These are phyloP conservation scores for Conticribra guillardii DNA, from an alignment of 108 stramenopile genomes.

Conservation along the genomic window DNA sequence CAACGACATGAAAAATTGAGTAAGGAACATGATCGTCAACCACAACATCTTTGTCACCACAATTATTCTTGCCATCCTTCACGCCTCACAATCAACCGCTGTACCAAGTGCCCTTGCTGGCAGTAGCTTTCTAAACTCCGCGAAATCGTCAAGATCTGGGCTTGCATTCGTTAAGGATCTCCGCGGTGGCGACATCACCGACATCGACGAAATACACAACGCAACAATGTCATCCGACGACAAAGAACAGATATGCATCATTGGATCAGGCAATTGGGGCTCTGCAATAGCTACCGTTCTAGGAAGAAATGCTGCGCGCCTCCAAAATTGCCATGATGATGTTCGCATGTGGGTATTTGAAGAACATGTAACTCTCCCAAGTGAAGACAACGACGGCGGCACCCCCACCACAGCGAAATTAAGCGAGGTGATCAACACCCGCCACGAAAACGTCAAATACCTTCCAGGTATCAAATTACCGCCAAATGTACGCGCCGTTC, in stretches of 20 bases:
- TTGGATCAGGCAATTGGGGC: conserved; percentile 96
- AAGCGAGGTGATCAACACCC: conserved; percentile 90
- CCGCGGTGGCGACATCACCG: too few relatives aligned
- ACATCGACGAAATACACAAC: too few relatives aligned
- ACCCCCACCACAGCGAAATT: conserved; percentile 58
- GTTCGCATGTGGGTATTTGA: conserved; percentile 97
- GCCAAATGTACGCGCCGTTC: conserved; percentile 82
- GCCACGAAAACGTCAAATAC: conserved; percentile 97
- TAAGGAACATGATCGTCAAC: too few relatives aligned
- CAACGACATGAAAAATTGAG: too few relatives aligned
- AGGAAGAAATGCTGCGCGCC: conserved; percentile 78
- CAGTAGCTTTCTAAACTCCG: too few relatives aligned
- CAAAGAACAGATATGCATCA: conserved; percentile 82
- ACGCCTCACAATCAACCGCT: too few relatives aligned
- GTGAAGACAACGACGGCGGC: background rate
- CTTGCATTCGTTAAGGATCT: too few relatives aligned
- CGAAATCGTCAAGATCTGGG: too few relatives aligned
- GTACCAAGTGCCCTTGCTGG: too few relatives aligned
- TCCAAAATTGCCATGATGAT: conserved; percentile 65
- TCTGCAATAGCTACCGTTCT: conserved; percentile 87
- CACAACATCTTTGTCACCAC: too few relatives aligned
- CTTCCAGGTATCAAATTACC: conserved; percentile 91
- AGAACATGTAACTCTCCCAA: conserved; percentile 33
- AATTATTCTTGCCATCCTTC: too few relatives aligned
- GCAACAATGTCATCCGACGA: background rate